These are phyloP conservation scores for Cryphonectria naterciae DNA, from an alignment of 2,329 filamentous ascomycete species.

Conservation along the genomic window DNA sequence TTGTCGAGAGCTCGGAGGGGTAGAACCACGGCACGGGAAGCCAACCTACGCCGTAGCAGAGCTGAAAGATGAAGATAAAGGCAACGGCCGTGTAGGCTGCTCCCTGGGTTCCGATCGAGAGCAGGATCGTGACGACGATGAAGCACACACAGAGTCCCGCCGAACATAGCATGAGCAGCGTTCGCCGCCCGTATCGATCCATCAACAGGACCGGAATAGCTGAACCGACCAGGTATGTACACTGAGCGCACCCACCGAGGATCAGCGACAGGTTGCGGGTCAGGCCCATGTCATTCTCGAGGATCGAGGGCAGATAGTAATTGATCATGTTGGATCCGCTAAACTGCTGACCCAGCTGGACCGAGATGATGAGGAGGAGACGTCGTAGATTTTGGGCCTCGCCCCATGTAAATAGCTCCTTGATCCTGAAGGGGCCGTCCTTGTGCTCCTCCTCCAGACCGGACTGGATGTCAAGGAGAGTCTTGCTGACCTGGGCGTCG, in stretches of 20 bases:
- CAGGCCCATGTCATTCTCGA: conserved; percentile 43
- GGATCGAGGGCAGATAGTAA: conserved; percentile 45
- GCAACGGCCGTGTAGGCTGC: conserved; percentile 46
- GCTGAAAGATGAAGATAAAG: conserved; percentile 50
- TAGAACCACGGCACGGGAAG: conserved; percentile 50
- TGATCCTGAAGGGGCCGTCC: conserved; percentile 32
- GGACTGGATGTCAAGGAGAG: conserved; percentile 30
- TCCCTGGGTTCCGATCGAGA: conserved; percentile 38
- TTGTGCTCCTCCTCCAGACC: conserved; percentile 31
- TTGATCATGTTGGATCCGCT: conserved; percentile 36
- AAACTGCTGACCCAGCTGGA: conserved; percentile 38
- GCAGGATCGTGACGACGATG: conserved; percentile 43
- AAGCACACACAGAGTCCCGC: conserved; percentile 49
- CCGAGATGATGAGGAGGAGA: conserved; percentile 34
- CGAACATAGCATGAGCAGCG: conserved; percentile 45
- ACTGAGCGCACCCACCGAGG: conserved; percentile 50
- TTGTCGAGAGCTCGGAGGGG: conserved; percentile 46
- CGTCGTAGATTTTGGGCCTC: conserved; percentile 35
- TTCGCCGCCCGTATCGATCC: conserved; percentile 46
- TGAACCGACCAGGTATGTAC: conserved; percentile 45
- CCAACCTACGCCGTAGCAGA: conserved; percentile 47
- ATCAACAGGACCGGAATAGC: conserved; percentile 46
- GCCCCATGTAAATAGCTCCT: conserved; percentile 33
- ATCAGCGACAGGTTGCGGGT: conserved; percentile 55
- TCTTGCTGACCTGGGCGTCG: conserved; percentile 29